Evolutionary conservation across 495 filamentous ascomycete species (phyloP).

Genomic region (Polyplosphaeria fusca): DNA sequence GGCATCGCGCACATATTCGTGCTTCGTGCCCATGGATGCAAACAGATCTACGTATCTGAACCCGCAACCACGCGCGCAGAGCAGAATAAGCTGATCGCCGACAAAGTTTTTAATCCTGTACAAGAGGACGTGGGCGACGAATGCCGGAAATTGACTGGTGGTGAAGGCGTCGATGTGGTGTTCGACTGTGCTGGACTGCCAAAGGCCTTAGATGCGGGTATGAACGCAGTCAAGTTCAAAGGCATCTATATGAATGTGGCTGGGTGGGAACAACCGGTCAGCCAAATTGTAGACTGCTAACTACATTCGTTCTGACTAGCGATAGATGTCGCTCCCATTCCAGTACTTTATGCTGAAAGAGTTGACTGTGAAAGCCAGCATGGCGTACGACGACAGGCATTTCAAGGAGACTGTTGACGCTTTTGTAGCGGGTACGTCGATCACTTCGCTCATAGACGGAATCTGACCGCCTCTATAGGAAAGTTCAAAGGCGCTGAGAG

Average conservation of each 20-base stretch:
- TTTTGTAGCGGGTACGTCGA: conserved; percentile 32
- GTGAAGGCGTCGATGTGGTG: conserved; percentile 34
- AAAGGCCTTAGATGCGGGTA: conserved; percentile 29
- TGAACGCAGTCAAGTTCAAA: conserved; percentile 31
- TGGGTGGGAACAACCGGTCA: conserved; percentile 31
- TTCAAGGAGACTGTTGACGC: conserved; percentile 35
- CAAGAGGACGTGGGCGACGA: conserved; percentile 30
- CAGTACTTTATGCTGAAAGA: conserved; percentile 34
- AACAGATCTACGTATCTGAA: conserved; percentile 32
- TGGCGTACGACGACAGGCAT: conserved; percentile 36
- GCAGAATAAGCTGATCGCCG: conserved; percentile 28
- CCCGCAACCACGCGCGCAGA: conserved; percentile 27
- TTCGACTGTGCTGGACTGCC: conserved; percentile 36
- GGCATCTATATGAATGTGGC: conserved; percentile 37
- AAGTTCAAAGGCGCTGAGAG: conserved; percentile 35
- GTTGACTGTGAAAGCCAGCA: conserved; percentile 24
- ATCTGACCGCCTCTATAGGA: conserved; percentile 21
- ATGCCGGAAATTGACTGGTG: conserved; percentile 28
- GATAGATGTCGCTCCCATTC: conserved; percentile 27
- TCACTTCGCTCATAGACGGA: neutral
- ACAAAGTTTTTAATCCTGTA: conserved; percentile 31
- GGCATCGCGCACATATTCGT: conserved; percentile 35
- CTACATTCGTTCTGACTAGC: neutral
- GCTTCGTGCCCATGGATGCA: conserved; percentile 24
- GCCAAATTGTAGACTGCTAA: neutral